These are phyloP conservation scores for Pythium monospermum DNA, from an alignment of 352 stramenopile species.

Conservation along the genomic window DNA sequence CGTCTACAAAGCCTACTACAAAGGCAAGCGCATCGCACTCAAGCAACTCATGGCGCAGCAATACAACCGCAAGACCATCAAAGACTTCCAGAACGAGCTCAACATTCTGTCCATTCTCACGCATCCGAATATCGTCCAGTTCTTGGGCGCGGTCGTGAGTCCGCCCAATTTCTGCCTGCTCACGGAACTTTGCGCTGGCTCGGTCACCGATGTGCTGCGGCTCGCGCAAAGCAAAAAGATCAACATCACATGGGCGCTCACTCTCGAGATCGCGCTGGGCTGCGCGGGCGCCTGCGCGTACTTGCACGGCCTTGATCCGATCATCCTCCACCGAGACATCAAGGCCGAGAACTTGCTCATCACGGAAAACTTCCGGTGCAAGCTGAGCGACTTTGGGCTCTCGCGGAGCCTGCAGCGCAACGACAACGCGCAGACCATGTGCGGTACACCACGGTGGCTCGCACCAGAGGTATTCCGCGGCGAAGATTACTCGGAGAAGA, in stretches of 20 bases:
- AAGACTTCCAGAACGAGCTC: slow-evolving; percentile 78
- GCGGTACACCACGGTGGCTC: slow-evolving; percentile 70
- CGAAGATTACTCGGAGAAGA: slow-evolving; percentile 83
- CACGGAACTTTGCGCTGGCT: slow-evolving; percentile 67
- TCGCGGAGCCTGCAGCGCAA: slow-evolving; percentile 64
- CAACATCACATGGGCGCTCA: slow-evolving; percentile 70
- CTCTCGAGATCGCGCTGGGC: slow-evolving; percentile 62
- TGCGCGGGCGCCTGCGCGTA: slow-evolving; percentile 64
- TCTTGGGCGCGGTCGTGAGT: slow-evolving; percentile 63
- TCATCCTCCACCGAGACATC: slow-evolving; percentile 66
- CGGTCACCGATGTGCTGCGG: slow-evolving; percentile 57
- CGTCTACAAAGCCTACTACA: slow-evolving; percentile 76
- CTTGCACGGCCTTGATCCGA: slow-evolving; percentile 52
- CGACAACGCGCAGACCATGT: slow-evolving; percentile 68
- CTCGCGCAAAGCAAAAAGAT: slow-evolving; percentile 63
- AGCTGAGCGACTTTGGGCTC: slow-evolving; percentile 72
- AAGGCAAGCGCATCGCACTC: slow-evolving; percentile 65
- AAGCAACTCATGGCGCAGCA: slow-evolving; percentile 58
- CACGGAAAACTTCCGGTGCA: slow-evolving; percentile 64
- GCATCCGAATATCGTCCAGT: slow-evolving; percentile 79
- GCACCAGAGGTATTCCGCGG: slow-evolving; percentile 80
- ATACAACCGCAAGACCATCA: slow-evolving; percentile 49
- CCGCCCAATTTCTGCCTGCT: slow-evolving; percentile 71
- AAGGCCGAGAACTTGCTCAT: slow-evolving; percentile 76
- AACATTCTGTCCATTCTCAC: slow-evolving; percentile 78